These are phyloP conservation scores for Anaeromyces robustus DNA, from an alignment of 192 early-diverging fungal species.

Conservation along the genomic window DNA sequence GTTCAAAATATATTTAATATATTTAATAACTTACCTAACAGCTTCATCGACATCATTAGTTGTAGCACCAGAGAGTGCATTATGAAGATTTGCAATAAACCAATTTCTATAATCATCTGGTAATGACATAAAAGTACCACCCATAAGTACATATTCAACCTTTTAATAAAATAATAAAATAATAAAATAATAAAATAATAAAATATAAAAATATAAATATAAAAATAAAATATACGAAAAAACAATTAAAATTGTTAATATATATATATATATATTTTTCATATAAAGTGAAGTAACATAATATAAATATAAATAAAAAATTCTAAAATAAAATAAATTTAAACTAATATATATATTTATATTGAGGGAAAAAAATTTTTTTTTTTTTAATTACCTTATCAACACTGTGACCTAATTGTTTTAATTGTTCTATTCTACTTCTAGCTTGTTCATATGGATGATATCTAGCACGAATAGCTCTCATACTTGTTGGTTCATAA, in stretches of 20 bases:
- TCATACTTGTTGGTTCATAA: constrained; percentile 97
- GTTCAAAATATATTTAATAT: too few relatives aligned
- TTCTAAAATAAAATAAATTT: too few relatives aligned
- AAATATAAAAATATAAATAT: too few relatives aligned
- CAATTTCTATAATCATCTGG: constrained; percentile 89
- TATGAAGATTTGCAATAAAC: constrained; percentile 95
- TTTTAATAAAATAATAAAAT: not conserved
- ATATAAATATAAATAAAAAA: too few relatives aligned
- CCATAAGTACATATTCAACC: constrained; percentile 97
- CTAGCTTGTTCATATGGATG: constrained; percentile 92
- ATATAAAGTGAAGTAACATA: too few relatives aligned
- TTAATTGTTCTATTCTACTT: constrained; percentile 86
- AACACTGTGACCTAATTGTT: constrained; percentile 80
- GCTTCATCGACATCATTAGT: constrained; percentile 89
- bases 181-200: not conserved
- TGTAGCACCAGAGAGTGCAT: constrained; percentile 83
- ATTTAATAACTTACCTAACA: constrained; percentile 47
- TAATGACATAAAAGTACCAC: constrained; percentile 97
- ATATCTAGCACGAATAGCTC: constrained; percentile 95
- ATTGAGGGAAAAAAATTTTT: too few relatives aligned
- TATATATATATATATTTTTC: too few relatives aligned
- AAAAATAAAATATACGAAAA: too few relatives aligned
- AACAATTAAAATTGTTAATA: too few relatives aligned
- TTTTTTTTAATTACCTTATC: constrained; percentile 74
- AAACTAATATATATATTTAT: not conserved